Percentiles rank a stretch among this genome's conserved stretches.
These are phyloP conservation scores for Nicotiana noctiflora DNA, from an alignment of 257 asterid genomes.

Conservation along the genomic window DNA sequence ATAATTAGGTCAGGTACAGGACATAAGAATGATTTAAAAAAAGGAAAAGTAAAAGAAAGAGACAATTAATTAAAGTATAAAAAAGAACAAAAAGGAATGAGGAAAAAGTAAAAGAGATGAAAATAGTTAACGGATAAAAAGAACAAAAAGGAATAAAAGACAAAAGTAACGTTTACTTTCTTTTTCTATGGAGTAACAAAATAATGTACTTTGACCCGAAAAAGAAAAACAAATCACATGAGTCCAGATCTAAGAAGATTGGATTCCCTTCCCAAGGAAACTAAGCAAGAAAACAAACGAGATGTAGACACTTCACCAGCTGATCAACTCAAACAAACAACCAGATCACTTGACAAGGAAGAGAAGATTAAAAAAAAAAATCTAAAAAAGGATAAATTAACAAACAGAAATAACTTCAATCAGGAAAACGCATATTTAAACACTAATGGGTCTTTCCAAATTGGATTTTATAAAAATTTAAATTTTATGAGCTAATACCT, in stretches of 20 bases:
- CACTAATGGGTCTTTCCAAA: background rate
- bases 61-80: slow-evolving; percentile 10
- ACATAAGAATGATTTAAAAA: background rate
- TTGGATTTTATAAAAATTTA: background rate
- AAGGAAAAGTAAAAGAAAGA: background rate
- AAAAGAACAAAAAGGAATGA: slow-evolving; percentile 7
- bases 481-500: too few species aligned
- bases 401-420: slow-evolving; percentile 9
- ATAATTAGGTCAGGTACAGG: background rate
- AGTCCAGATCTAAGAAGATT: slow-evolving; percentile 50
- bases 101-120: background rate
- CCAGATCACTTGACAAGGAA: background rate
- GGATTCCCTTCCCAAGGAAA: slow-evolving; percentile 20
- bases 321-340: background rate
- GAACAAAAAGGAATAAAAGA: slow-evolving; percentile 19
- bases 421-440: background rate
- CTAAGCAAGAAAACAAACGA: slow-evolving; percentile 11
- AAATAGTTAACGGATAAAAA: background rate
- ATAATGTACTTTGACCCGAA: slow-evolving; percentile 5
- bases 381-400: background rate
- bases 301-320: slow-evolving; percentile 9
- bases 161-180: slow-evolving; percentile 30
- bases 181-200: slow-evolving; percentile 11
- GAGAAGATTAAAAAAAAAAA: background rate
- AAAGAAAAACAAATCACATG: background rate